These are phyloP conservation scores for Solanum dulcamara DNA, from an alignment of 257 asterid genomes.

Conservation along the genomic window DNA sequence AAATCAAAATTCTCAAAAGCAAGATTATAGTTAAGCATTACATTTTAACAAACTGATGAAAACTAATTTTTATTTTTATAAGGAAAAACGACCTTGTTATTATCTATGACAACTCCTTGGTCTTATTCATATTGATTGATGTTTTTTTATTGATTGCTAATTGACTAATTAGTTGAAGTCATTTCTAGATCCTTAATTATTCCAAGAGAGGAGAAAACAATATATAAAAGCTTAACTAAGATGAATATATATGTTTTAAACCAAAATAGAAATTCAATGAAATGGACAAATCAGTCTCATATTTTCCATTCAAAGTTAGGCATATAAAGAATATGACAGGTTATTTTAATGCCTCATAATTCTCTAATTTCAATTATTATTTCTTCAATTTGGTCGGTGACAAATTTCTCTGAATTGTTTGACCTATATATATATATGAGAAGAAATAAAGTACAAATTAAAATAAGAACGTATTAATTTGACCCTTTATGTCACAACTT, in stretches of 20 bases:
- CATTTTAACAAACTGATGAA: not conserved
- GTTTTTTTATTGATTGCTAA: not conserved
- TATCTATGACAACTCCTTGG: not conserved
- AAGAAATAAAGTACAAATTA: not conserved
- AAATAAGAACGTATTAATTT: not conserved
- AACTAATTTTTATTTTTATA: not conserved
- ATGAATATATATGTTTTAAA: not conserved
- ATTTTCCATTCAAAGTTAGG: slow-evolving; percentile 19
- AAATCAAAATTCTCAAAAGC: not conserved
- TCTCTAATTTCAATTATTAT: not conserved
- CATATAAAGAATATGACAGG: slow-evolving; percentile 8
- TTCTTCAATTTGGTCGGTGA: not conserved
- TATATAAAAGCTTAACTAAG: not conserved
- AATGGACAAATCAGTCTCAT: not conserved
- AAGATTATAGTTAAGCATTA: not conserved
- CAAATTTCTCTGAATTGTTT: not conserved
- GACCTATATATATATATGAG: not conserved
- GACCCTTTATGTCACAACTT: not conserved
- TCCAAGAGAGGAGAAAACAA: not conserved
- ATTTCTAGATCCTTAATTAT: not conserved
- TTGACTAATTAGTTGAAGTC: not conserved
- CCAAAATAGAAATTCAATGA: not conserved
- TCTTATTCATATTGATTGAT: not conserved
- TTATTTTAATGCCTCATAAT: not conserved
- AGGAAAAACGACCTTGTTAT: not conserved